Base-by-base conservation (phyloP, 208 protist genomes). In the Acanthamoeba triangularis region DNA sequence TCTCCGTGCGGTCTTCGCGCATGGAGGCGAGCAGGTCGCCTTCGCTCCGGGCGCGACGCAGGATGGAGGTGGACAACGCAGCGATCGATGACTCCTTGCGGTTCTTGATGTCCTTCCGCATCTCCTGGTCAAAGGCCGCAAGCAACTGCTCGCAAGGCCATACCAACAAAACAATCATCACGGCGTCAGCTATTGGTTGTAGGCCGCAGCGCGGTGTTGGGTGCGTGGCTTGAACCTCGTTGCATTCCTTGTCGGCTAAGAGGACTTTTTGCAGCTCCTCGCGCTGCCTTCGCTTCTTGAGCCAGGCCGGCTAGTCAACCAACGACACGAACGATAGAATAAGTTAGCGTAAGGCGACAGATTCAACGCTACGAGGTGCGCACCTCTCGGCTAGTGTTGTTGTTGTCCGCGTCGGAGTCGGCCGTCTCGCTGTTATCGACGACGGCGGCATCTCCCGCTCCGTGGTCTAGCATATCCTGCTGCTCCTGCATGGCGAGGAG, bases 171-270 rank as follows among this genome's bases (percentile, higher is more conserved):
- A 3, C 37, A 41, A 61, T 61, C 16, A 61, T 13, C 54, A 61
- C 3, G 7, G 30, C 20, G 14, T 23, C 30, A 37, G 8, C n/a
- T n/a, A n/a, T 82, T 18, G 20, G 14, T 52, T 54, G 41, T 5
- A 28, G 30, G 16, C 11, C 18, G 28, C 28, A 7, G 13, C 41
- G 33, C 18, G 33, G n/a, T 72, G 65, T 18, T 6, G 30, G 1
- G 3, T 7, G 30, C 10, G 65, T 72, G 65, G 10, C 11, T 4
- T 16, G 41, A 28, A 85, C 76, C 76, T 85, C 59, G 44, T 56
- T 49, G 76, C 76, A 85, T 37, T 85, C 76, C 47, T 85, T 85
- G 47, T 85, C 76, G 35, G 41, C 76, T 1, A 85, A 35, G 0
- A 85, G 18, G 4, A 56, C 23, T 44, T 56, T 85, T 35, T 85